Percentiles rank a stretch among this genome's conserved stretches.
These are phyloP conservation scores for Acanthamoeba polyphaga DNA, from an alignment of 208 protist genomes.

Conservation along the genomic window DNA sequence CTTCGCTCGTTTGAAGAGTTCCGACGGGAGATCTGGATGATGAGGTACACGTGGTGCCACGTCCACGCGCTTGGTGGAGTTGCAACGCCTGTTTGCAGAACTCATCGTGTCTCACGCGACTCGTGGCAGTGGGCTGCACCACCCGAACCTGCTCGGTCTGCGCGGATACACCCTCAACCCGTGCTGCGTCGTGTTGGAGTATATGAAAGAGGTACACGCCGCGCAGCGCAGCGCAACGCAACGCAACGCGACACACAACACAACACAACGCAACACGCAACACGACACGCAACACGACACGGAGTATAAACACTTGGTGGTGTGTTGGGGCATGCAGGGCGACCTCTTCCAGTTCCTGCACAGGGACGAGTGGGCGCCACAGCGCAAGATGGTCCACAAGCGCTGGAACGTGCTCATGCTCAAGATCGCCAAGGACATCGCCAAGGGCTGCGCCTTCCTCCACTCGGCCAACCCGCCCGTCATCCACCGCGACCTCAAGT, in stretches of 20 bases:
- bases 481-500: slow-evolving; percentile 85
- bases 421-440: slow-evolving; percentile 83
- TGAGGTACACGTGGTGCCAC: slow-evolving; percentile 12
- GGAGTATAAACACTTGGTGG: no score
- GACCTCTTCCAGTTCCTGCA: slow-evolving; percentile 51
- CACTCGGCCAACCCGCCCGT: slow-evolving; percentile 81
- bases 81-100: no score
- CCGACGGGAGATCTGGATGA: slow-evolving; percentile 75
- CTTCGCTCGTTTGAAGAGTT: slow-evolving; percentile 71
- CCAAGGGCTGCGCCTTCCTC: slow-evolving; percentile 81
- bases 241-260: no score
- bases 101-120: no score
- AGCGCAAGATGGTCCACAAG: background rate
- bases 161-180: slow-evolving; percentile 39
- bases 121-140: slow-evolving; percentile 18
- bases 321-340: background rate
- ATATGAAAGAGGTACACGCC: slow-evolving; percentile 15
- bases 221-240: background rate
- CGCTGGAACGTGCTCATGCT: slow-evolving; percentile 58
- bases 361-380: slow-evolving; percentile 24
- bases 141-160: slow-evolving; percentile 49
- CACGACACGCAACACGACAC: no score
- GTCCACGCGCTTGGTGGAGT: background rate
- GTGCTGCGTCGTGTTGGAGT: slow-evolving; percentile 66
- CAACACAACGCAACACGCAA: no score